phyloP scores from a whole-genome alignment of 805 yeast genomes.

The Metschnikowia peoriensis region DNA sequence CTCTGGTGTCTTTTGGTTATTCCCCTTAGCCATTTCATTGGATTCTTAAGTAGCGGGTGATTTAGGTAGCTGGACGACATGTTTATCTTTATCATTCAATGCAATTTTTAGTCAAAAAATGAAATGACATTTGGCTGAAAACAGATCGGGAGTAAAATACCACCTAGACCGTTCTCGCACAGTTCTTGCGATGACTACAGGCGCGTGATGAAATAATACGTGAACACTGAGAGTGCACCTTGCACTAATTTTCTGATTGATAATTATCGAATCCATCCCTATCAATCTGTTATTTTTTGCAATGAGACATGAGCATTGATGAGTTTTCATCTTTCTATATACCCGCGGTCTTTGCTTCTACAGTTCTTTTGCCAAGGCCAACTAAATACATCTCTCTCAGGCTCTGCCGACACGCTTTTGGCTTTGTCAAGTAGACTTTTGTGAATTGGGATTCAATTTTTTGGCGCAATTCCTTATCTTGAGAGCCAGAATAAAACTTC shows the following conservation, averaged over 20 bases:
- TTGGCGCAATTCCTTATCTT: conserved; percentile 62
- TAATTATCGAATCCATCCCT: too few relatives aligned
- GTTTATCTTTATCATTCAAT: neutral
- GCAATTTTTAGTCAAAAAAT: neutral
- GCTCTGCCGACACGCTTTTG: conserved; percentile 73
- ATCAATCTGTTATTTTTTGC: neutral
- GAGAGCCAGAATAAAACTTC: conserved; percentile 82
- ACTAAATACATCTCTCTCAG: conserved; percentile 84
- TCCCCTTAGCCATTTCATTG: conserved; percentile 26
- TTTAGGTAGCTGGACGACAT: conserved; percentile 8
- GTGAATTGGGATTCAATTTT: conserved; percentile 59
- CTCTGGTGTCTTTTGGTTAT: conserved; percentile 22
- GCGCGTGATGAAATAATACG: too few relatives aligned
- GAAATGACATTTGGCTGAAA: too few relatives aligned
- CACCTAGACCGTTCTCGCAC: too few relatives aligned
- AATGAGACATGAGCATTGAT: neutral
- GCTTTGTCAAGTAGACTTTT: conserved; percentile 70
- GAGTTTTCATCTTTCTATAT: neutral
- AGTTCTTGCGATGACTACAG: too few relatives aligned
- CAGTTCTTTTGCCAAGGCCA: conserved; percentile 48
- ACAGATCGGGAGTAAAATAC: too few relatives aligned
- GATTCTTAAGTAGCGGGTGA: conserved; percentile 34
- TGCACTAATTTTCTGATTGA: too few relatives aligned
- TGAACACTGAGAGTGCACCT: too few relatives aligned
- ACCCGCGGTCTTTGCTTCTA: conserved; percentile 1